Evolutionary conservation across 2,329 filamentous ascomycete genomes (phyloP).

Genomic region (Xylariaceae sp.): DNA sequence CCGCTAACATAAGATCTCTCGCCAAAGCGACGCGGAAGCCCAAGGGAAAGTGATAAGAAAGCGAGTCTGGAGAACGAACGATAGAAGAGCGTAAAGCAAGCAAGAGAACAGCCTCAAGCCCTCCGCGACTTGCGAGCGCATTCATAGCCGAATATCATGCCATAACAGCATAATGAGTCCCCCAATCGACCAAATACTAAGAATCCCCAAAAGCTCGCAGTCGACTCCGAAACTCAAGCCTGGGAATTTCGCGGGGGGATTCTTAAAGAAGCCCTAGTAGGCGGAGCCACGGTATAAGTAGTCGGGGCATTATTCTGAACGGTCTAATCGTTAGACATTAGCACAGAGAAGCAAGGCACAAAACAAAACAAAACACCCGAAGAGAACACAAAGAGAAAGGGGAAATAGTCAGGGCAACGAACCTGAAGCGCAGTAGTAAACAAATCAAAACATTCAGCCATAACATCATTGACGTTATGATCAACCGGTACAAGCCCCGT

Average conservation of each 20-base stretch:
- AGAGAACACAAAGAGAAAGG: background rate
- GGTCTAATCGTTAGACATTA: background rate
- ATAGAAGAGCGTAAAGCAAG: too few relatives aligned
- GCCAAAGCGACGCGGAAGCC: too few relatives aligned
- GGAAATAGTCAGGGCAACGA: background rate
- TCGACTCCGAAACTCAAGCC: too few relatives aligned
- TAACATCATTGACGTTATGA: slow-evolving; percentile 43
- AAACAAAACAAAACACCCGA: background rate
- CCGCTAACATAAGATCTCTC: too few relatives aligned
- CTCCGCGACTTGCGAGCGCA: too few relatives aligned
- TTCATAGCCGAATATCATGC: too few relatives aligned
- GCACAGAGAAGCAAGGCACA: background rate
- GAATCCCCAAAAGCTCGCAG: too few relatives aligned
- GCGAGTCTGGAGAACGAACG: too few relatives aligned
- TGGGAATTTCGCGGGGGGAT: background rate
- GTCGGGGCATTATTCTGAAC: slow-evolving; percentile 1
- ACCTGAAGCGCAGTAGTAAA: slow-evolving; percentile 43
- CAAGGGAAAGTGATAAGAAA: too few relatives aligned
- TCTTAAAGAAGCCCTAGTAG: background rate
- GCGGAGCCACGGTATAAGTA: background rate
- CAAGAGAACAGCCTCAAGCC: too few relatives aligned
- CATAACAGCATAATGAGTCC: too few relatives aligned
- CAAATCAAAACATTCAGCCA: slow-evolving; percentile 45
- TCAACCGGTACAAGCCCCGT: slow-evolving; percentile 43
- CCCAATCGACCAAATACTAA: too few relatives aligned